A percentile compares a stretch with the other conserved stretches of the same genome.
Evolutionary conservation across 1,284 basidiomycete genomes (phyloP).

Genomic region (Cryptococcus deneoformans): DNA sequence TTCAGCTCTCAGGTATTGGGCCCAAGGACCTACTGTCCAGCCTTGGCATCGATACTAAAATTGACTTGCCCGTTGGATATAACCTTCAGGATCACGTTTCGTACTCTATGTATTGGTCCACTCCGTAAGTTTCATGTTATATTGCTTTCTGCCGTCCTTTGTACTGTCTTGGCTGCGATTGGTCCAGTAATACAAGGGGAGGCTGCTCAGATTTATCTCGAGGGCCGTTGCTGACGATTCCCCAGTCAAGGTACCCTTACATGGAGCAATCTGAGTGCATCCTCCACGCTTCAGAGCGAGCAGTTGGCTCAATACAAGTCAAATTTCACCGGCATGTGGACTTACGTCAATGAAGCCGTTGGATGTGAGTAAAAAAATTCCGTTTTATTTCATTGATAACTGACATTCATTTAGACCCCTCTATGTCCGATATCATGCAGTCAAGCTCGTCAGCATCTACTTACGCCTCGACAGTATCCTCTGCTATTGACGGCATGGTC

Average conservation of each 20-base stretch:
- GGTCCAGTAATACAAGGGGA: too few relatives aligned
- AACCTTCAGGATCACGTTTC: conserved; percentile 70
- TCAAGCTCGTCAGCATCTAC: conserved; percentile 13
- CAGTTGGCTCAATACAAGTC: conserved; percentile 31
- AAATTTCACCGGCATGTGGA: conserved; percentile 41
- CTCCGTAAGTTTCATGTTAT: conserved; percentile 19
- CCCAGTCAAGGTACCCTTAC: conserved; percentile 27
- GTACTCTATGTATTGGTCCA: conserved; percentile 42
- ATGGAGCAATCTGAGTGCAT: conserved; percentile 38
- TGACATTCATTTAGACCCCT: neutral
- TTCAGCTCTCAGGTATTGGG: conserved; percentile 70
- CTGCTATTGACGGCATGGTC: conserved; percentile 67
- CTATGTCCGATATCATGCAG: conserved; percentile 30
- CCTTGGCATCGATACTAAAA: conserved; percentile 53
- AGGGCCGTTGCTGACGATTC: neutral
- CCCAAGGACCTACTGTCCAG: conserved; percentile 57
- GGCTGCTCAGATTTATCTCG: too few relatives aligned
- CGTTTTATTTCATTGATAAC: neutral
- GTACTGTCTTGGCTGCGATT: too few relatives aligned
- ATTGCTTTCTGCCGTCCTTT: too few relatives aligned
- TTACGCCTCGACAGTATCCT: conserved; percentile 53
- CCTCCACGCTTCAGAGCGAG: conserved; percentile 20
- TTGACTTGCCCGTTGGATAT: conserved; percentile 69
- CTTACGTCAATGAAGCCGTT: conserved; percentile 50
- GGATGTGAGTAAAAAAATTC: conserved; percentile 27